phyloP scores from a whole-genome alignment of 345 rosid species.

The Acer campestre region DNA sequence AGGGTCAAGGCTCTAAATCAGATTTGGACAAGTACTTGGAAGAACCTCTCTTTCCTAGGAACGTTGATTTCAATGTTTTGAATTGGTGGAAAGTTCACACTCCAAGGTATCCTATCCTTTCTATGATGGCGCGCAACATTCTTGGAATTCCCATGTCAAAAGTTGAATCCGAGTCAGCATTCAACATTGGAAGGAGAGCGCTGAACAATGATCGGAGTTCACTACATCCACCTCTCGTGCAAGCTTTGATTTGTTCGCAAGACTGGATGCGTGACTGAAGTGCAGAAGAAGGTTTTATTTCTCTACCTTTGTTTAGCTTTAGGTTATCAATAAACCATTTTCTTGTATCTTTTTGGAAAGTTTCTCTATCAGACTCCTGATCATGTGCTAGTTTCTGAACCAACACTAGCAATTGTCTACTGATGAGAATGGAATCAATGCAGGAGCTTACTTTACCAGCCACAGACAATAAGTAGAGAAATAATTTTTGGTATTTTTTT shows the following conservation, averaged over 20 bases:
- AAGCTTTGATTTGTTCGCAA: conserved; percentile 80
- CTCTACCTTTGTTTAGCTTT: neutral
- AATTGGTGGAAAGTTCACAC: too few species aligned
- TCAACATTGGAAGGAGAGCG: conserved; percentile 41
- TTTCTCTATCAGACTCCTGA: neutral
- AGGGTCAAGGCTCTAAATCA: too few species aligned
- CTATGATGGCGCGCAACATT: conserved; percentile 79
- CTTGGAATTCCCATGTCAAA: conserved; percentile 69
- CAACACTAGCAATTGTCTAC: neutral
- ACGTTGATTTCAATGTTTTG: too few species aligned
- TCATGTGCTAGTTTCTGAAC: neutral
- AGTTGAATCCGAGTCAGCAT: conserved; percentile 42
- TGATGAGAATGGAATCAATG: neutral
- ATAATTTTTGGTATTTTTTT: too few species aligned
- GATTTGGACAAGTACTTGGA: too few species aligned
- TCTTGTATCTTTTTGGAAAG: conserved; percentile 33
- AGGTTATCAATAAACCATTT: conserved; percentile 12
- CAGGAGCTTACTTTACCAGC: neutral
- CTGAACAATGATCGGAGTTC: conserved; percentile 51
- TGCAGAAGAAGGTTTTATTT: conserved; percentile 24
- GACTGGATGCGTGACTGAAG: conserved; percentile 71
- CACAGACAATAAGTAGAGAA: too few species aligned
- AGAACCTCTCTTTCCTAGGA: too few species aligned
- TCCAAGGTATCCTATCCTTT: conserved; percentile 56
- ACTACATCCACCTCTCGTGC: conserved; percentile 56